Base-by-base conservation (phyloP, 2,329 filamentous ascomycete species). In the Aspergillaceae sp. region DNA sequence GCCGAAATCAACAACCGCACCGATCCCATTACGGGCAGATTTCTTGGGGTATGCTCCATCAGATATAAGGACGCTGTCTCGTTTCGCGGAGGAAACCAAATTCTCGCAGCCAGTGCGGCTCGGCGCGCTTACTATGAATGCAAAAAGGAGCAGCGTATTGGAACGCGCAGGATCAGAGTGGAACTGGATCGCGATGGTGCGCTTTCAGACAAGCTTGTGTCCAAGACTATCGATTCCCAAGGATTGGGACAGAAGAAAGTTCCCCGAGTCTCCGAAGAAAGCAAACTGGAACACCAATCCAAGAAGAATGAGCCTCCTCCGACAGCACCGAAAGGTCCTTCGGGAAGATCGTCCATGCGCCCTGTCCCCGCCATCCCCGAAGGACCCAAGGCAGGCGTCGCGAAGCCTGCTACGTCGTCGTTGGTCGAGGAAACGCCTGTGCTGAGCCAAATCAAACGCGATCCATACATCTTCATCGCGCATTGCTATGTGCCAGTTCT, bases 381-480 rank as follows among this genome's bases (percentile, higher is more conserved):
- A 42, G 63, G 63, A 65, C 45, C 73, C 72, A 50, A 72, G 45
- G 63, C 64, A 29, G 51, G 43, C 49, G 42, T 55, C 50, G 43
- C 62, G 41, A 66, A 65, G 37, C 61, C 64, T 4, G 48, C 56
- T 1, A 49, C 59, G 11, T 70, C 77, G 45, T 71, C 77, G 19
- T 59, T 82, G 6, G 71, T 87, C 29, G 86, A 90, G 62, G 72
- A 76, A 32, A 79, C 80, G 43, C 79, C 78, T 3, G 76, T 94
- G 38, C 71, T 85, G 26, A 71, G 77, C 32, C 82, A 83, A 52
- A 79, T 96, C 43, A 82, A 84, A 59, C 79, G 82, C 43, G 83
- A 87, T 48, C 92, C 92, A 0, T 96, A 95, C 62, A 83, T 97
- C 34, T 96, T 94, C 62, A 84, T 98, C 47, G 77, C 87, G n/a